Evolutionary conservation across 306 rosid species (phyloP).

Genomic region (Adenanthera pavonina): DNA sequence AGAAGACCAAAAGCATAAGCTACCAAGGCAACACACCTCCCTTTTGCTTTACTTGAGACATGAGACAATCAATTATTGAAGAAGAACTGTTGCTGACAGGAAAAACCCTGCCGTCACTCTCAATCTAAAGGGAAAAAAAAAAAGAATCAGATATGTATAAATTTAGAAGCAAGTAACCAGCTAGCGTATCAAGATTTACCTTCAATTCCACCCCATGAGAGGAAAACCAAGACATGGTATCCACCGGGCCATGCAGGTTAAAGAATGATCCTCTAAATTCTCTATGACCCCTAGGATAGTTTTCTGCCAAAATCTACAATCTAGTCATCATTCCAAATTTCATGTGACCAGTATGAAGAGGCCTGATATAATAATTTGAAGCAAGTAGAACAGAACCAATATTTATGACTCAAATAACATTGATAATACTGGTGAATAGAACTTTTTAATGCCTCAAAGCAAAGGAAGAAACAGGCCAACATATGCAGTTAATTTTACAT

Average conservation of each 20-base stretch:
- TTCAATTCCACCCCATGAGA: slow-evolving; percentile 88
- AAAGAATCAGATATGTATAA: slow-evolving; percentile 38
- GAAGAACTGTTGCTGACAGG: slow-evolving; percentile 91
- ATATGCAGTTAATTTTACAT: slow-evolving; percentile 8
- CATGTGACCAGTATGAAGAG: slow-evolving; percentile 1
- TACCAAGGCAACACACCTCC: slow-evolving; percentile 59
- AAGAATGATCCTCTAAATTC: slow-evolving; percentile 91
- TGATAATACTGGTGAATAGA: slow-evolving; percentile 6
- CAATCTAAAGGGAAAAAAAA: slow-evolving; percentile 55
- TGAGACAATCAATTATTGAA: slow-evolving; percentile 82
- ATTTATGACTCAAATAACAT: slow-evolving; percentile 14
- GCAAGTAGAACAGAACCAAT: slow-evolving; percentile 26
- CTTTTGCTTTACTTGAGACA: slow-evolving; percentile 63
- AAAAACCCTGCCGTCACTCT: slow-evolving; percentile 96
- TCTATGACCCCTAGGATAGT: slow-evolving; percentile 94
- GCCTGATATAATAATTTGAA: slow-evolving; percentile 25
- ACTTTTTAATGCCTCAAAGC: neutral
- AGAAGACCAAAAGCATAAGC: slow-evolving; percentile 33
- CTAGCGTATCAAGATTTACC: slow-evolving; percentile 61
- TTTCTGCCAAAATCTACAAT: slow-evolving; percentile 81
- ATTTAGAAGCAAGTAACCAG: slow-evolving; percentile 34
- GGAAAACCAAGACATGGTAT: slow-evolving; percentile 96
- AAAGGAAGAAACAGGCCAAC: slow-evolving; percentile 22
- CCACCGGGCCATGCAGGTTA: slow-evolving; percentile 66
- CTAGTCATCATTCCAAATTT: slow-evolving; percentile 43